Evolutionary conservation across 805 yeast genomes (phyloP).

Genomic region (Starmera caribaea): DNA sequence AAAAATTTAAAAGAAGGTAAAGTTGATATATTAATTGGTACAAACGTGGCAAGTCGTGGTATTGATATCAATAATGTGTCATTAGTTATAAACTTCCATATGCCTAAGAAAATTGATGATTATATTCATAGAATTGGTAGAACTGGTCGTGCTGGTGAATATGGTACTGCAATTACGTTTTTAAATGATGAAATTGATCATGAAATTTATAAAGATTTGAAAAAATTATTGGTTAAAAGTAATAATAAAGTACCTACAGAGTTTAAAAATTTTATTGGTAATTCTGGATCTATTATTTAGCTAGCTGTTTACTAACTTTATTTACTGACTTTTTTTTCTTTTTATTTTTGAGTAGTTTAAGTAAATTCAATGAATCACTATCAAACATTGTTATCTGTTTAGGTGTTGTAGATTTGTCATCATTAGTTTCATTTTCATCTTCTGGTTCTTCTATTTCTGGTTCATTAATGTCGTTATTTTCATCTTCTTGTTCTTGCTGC

Average conservation of each 20-base stretch:
- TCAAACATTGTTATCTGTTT: not conserved
- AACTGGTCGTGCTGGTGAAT: constrained; percentile 91
- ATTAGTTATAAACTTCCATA: constrained; percentile 77
- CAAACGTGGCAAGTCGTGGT: constrained; percentile 96
- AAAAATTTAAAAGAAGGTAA: constrained; percentile 43
- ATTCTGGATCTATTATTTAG: not conserved
- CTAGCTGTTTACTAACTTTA: not conserved
- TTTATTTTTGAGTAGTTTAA: constrained; percentile 4
- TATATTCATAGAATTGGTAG: constrained; percentile 96
- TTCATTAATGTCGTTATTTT: constrained; percentile 17
- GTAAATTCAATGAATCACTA: constrained; percentile 2
- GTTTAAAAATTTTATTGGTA: constrained; percentile 5
- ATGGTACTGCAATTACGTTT: constrained; percentile 70
- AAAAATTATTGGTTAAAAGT: constrained; percentile 12
- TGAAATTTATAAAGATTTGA: constrained; percentile 11
- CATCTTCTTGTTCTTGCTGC: constrained; percentile 16
- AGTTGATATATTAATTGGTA: constrained; percentile 68
- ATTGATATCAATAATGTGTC: constrained; percentile 85
- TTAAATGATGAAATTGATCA: constrained; percentile 68
- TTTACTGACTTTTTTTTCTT: not conserved
- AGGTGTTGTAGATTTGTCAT: constrained; percentile 1
- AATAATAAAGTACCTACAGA: constrained; percentile 14
- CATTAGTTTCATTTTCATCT: not conserved
- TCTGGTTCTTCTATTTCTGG: constrained; percentile 5
- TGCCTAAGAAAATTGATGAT: constrained; percentile 69